phyloP scores from a whole-genome alignment of 1,284 basidiomycete genomes.

The Spongiforma sp. region DNA sequence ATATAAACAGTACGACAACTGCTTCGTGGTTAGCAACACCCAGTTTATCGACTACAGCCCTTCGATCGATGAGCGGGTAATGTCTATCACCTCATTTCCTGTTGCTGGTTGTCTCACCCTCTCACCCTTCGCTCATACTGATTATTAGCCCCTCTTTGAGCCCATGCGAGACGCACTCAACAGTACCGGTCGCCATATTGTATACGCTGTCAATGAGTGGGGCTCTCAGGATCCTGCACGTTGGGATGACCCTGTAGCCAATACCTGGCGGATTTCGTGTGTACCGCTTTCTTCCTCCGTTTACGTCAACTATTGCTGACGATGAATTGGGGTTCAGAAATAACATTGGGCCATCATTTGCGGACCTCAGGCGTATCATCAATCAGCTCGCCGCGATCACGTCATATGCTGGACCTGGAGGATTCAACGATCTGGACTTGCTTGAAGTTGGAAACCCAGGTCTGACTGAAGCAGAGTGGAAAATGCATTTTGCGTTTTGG shows the following conservation, averaged over 20 bases:
- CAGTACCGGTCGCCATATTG: conserved; percentile 50
- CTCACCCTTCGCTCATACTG: too few relatives aligned
- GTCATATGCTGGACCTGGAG: conserved; percentile 48
- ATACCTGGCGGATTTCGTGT: conserved; percentile 53
- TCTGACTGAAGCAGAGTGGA: conserved; percentile 47
- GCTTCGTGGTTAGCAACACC: conserved; percentile 3
- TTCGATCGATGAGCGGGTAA: conserved; percentile 7
- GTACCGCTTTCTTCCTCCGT: background rate
- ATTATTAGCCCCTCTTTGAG: background rate
- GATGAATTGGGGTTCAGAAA: conserved; percentile 38
- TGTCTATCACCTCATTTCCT: background rate
- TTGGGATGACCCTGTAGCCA: conserved; percentile 50
- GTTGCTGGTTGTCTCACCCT: too few relatives aligned
- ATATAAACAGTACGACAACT: conserved; percentile 10
- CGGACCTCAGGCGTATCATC: conserved; percentile 52
- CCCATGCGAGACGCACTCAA: conserved; percentile 17
- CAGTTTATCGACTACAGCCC: conserved; percentile 6
- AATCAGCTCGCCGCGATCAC: conserved; percentile 56
- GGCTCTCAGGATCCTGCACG: conserved; percentile 52
- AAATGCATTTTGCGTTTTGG: conserved; percentile 56
- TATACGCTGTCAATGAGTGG: conserved; percentile 63
- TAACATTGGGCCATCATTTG: conserved; percentile 53
- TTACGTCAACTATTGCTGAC: background rate
- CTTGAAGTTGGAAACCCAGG: conserved; percentile 54
- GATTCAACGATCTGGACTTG: conserved; percentile 54